phyloP scores from a whole-genome alignment of 306 rosid genomes.

The Cucumis hystrix region DNA sequence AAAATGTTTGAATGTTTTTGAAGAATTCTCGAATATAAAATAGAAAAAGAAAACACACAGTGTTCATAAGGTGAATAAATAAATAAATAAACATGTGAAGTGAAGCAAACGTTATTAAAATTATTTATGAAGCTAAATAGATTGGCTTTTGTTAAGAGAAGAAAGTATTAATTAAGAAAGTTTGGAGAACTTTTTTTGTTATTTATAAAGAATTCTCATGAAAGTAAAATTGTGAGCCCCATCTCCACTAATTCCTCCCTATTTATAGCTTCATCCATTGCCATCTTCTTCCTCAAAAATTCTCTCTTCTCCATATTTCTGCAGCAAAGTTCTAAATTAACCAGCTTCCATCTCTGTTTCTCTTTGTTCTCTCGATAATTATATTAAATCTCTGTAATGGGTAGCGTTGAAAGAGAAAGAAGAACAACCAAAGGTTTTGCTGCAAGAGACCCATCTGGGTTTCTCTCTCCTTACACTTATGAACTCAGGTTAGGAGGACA shows the following conservation, averaged over 20 bases:
- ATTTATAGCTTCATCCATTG: neutral
- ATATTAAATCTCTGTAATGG: conserved; percentile 18
- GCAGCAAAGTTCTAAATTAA: neutral
- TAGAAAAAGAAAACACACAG: too few relatives aligned
- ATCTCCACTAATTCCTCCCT: neutral
- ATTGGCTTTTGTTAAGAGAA: too few relatives aligned
- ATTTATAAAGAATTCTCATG: too few relatives aligned
- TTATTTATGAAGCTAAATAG: too few relatives aligned
- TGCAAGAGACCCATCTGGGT: conserved; percentile 79
- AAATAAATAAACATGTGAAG: too few relatives aligned
- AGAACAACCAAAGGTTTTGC: conserved; percentile 65
- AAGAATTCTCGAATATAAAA: too few relatives aligned
- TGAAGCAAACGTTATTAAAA: too few relatives aligned
- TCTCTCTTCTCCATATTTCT: neutral
- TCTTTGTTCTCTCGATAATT: neutral
- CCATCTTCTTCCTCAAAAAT: neutral
- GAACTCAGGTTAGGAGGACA: conserved; percentile 34
- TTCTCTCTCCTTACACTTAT: conserved; percentile 68
- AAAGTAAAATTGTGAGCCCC: too few relatives aligned
- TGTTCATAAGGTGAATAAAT: too few relatives aligned
- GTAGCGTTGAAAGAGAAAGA: conserved; percentile 43
- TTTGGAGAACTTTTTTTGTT: too few relatives aligned
- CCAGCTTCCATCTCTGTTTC: neutral
- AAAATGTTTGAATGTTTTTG: too few relatives aligned
- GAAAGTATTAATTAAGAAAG: too few relatives aligned